Percentiles rank a stretch among this genome's conserved stretches.
phyloP scores from a whole-genome alignment of 148 eudicot genomes.

The Mesembryanthemum crystallinum region DNA sequence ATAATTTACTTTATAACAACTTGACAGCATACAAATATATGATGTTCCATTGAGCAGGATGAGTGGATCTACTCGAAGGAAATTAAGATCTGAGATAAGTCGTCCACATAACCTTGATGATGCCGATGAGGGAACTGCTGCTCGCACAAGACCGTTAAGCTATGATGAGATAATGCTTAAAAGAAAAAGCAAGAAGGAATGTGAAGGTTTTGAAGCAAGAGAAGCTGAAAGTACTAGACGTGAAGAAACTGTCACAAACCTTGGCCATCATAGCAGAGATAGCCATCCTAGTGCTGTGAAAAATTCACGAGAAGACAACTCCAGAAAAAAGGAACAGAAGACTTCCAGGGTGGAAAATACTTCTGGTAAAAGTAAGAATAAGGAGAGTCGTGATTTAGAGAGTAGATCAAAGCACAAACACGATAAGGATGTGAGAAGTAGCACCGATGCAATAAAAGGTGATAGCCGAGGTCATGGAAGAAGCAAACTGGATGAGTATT shows the following conservation, averaged over 20 bases:
- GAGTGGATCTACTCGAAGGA: constrained; percentile 50
- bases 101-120: constrained; percentile 40
- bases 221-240: constrained; percentile 25
- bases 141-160: constrained; percentile 89
- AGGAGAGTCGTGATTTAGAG: constrained; percentile 36
- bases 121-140: constrained; percentile 63
- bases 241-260: constrained; percentile 26
- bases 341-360: constrained; percentile 31
- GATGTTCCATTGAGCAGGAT: constrained; percentile 43
- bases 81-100: constrained; percentile 40
- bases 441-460: constrained; percentile 25
- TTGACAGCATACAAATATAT: not conserved
- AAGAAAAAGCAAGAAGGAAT: constrained; percentile 54
- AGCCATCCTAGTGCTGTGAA: constrained; percentile 23
- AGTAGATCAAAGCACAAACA: constrained; percentile 34
- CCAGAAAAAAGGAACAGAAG: constrained; percentile 40
- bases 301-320: constrained; percentile 36
- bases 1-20: constrained; percentile 2
- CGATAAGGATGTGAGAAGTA: constrained; percentile 21
- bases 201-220: constrained; percentile 31
- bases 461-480: constrained; percentile 38
- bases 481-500: constrained; percentile 38
- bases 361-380: constrained; percentile 33
- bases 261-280: constrained; percentile 33
- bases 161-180: constrained; percentile 79